Evolutionary conservation across 2,329 filamentous ascomycete species (phyloP), one percentile per base, ranked within the genome.

Genomic region (Gnomoniopsis smithogilvyi): DNA sequence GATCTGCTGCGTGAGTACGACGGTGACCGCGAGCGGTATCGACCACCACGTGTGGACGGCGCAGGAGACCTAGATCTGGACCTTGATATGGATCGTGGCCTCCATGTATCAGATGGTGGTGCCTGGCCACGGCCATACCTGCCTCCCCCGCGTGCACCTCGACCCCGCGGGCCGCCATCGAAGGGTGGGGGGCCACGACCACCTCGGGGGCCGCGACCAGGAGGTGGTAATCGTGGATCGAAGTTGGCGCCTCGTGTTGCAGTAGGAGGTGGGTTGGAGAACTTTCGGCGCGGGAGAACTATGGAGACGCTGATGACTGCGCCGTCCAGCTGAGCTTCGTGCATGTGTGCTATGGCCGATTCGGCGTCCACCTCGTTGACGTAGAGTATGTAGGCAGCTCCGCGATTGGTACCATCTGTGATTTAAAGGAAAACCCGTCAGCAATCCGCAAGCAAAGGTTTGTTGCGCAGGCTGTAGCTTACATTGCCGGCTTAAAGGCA

Each of bases 251-350:
- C 82, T 52, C 83, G 83, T 53, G 88, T 83, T 54, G 89, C 85
- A 6, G 83, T 83, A 1, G 91, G 91, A 17, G 93, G 93, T 49
- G 89, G 86, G 19, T 86, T 86, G 7, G 91, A 93, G 68, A 96
- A 91, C 66, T 92, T 91, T 67, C 90, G 87, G 52, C 90, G 85
- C 0, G 92, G 92, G 38, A 96, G 80, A 26, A 96, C 91, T 65
- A 97, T 95, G 48, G 91, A 95, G 51, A 97, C 93, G 68, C 89
- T 89, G 68, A 97, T 87, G 43, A 86, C 80, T 22, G 88, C 85
- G 54, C 92, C 92, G 72, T 97, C 93, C 30, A 96, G 77, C 69
- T 96, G 91, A n/a, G 91, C 92, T 76, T 99, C 95, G 73, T 99
- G 95, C 95, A 99, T 98, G 71, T 96, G 91, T 19, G 93, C 86